Evolutionary conservation across 2,329 filamentous ascomycete genomes (phyloP), one percentile per base, ranked within the genome.

Genomic region (Alternaria tenuissima): DNA sequence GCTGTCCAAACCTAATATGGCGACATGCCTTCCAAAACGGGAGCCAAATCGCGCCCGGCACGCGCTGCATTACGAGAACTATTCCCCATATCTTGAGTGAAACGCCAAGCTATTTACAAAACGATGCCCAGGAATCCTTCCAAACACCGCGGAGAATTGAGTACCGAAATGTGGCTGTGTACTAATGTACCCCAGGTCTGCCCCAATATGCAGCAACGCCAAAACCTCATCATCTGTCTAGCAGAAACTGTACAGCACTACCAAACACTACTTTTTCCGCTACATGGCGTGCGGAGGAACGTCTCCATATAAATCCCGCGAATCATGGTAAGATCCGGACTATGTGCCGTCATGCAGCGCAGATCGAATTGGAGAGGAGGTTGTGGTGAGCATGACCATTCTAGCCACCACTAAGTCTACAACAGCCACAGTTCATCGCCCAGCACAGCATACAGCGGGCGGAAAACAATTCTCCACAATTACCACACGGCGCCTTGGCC

Each of bases 391-490:
- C 34, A 52, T 55, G 55, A 39, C 24, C n/a, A 38, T 59, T 41
- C 46, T 58, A 55, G 52, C 54, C 57, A 61, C 57, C 24, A 48
- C 36, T 55, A 43, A 49, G n/a, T 39, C 24, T 38, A 20, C 28
- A 42, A 22, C 34, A 41, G 44, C 52, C 42, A 54, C 48, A 32
- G 39, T 48, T 38, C 55, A 53, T 53, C 36, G 58, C 52, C 42
- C 42, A 32, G 20, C 39, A 52, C 7, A 20, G 49, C n/a, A 24
- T 36, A 41, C 47, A 53, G 47, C 43, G 39, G 39, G 22, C 51
- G 55, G 55, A 54, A 57, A 46, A 52, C 18, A 52, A 57, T 59
- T 59, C 59, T 59, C 56, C 52, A 62, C 56, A 51, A 47, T 48
- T 38, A 30, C 39, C 43, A 48, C 46, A 47, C 18, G 20, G 52